These are phyloP conservation scores for Hawksworthiomyces lignivorus DNA, from an alignment of 2,329 filamentous ascomycete genomes.

Conservation along the genomic window DNA sequence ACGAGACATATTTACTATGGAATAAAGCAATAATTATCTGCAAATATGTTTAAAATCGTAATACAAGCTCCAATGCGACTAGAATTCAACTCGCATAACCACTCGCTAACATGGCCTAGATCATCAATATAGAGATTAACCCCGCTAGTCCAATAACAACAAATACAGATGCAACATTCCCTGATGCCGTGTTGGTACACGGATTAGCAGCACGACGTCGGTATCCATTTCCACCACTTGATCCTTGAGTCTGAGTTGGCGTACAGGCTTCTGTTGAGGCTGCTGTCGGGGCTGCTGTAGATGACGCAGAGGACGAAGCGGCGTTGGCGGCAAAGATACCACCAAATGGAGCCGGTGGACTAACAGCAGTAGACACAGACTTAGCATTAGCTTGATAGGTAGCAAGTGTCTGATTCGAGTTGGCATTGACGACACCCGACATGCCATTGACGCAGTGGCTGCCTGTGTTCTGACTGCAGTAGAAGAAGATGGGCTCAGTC, in stretches of 20 bases:
- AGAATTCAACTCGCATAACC: too few relatives aligned
- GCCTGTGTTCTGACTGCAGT: conserved; percentile 33
- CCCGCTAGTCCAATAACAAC: background rate
- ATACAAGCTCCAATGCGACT: too few relatives aligned
- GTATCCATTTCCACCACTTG: background rate
- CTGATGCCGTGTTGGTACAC: background rate
- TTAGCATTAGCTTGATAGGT: background rate
- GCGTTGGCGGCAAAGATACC: background rate
- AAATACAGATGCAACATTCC: background rate
- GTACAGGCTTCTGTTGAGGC: background rate
- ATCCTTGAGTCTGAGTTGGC: background rate
- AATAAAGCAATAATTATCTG: too few relatives aligned
- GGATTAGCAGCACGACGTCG: background rate
- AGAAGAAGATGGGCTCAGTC: conserved; percentile 35
- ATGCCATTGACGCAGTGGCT: conserved; percentile 35
- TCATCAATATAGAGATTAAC: background rate
- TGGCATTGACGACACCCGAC: conserved; percentile 36
- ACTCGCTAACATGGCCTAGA: too few relatives aligned
- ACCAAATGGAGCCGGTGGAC: background rate
- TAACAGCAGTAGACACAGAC: background rate
- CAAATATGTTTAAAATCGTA: too few relatives aligned
- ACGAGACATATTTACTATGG: too few relatives aligned
- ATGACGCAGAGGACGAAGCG: background rate
- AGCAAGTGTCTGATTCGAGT: conserved; percentile 9
- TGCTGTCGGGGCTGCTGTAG: background rate